Base-by-base conservation (phyloP, 805 yeast species). In the Cyberlindnera bimundalis region DNA sequence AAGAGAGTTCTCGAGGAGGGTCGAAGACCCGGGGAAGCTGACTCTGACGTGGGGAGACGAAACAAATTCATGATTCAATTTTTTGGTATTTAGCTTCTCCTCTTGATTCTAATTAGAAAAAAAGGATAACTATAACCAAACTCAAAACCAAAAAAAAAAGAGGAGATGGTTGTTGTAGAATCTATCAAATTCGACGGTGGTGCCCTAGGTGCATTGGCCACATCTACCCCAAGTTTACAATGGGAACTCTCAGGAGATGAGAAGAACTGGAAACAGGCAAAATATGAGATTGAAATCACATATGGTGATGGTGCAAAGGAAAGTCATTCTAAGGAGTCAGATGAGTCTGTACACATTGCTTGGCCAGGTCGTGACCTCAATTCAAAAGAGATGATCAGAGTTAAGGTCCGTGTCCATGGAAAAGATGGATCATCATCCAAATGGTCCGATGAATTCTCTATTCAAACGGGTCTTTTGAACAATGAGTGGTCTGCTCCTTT, bases 231-330 rank as follows among this genome's bases (percentile, higher is more conserved):
- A 13, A 17, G 31, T 3, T 15, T 45, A 5, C 39, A 37, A 15
- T 48, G 52, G 52, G 32, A 30, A 18, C 35, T 42, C 24, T 31
- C 29, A 8, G 51, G 49, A n/a, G 34, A 33, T 4, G 49, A 45
- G 29, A 38, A 31, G 23, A 27, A 36, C 28, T 48, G 52, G 52
- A 16, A 12, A 4, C 52, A 48, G 31, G 32, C 31, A 26, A 30
- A 32, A 2, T 42, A 31, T n/a, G 40, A 35, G 27, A 13, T 46
- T 12, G 26, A 26, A 25, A 29, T 43, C 33, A 19, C 11, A 5
- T 39, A 45, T 19, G 36, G 27, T 6, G 39, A 33, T 28, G 42
- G 30, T 5, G 2, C 9, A 9, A 19, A 12, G 5, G 35, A 39
- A 26, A 12, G 5, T 2, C 4, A 14, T 8, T n/a, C 33, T 1